Evolutionary conservation across 345 rosid genomes (phyloP).

Genomic region (Rhodomyrtus tomentosa): DNA sequence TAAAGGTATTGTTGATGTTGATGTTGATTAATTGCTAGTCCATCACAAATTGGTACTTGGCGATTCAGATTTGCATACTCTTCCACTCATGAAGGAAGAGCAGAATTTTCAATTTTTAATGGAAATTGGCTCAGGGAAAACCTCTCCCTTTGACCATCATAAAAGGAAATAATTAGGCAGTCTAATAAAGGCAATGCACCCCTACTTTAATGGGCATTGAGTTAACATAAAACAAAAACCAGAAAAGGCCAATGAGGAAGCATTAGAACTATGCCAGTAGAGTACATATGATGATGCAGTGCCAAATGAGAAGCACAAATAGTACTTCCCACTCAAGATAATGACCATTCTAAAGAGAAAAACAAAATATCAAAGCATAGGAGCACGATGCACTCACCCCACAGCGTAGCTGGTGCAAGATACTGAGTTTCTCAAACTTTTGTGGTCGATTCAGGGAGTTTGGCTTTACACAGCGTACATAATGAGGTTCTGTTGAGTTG

Average conservation of each 20-base stretch:
- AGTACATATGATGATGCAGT: neutral
- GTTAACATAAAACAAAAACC: neutral
- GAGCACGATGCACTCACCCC: slow-evolving; percentile 53
- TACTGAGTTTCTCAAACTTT: slow-evolving; percentile 74
- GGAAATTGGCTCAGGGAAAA: neutral
- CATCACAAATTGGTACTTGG: neutral
- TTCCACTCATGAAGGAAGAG: neutral
- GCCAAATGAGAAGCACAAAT: neutral
- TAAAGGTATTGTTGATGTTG: too few relatives aligned
- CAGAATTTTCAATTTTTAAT: neutral
- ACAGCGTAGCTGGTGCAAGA: slow-evolving; percentile 89
- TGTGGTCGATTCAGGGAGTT: slow-evolving; percentile 83
- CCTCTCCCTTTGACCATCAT: neutral
- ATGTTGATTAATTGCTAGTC: neutral
- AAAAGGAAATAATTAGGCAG: neutral
- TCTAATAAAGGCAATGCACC: neutral
- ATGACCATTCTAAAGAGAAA: neutral
- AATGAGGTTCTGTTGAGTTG: slow-evolving; percentile 88
- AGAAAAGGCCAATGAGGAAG: neutral
- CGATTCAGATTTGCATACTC: neutral
- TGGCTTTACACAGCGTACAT: slow-evolving; percentile 98
- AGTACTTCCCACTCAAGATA: neutral
- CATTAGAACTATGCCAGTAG: neutral
- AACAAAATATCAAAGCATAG: neutral
- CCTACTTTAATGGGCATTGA: neutral